Conservation (phyloP, 257 asterid genomes). For the Primulina tabacum region DNA sequence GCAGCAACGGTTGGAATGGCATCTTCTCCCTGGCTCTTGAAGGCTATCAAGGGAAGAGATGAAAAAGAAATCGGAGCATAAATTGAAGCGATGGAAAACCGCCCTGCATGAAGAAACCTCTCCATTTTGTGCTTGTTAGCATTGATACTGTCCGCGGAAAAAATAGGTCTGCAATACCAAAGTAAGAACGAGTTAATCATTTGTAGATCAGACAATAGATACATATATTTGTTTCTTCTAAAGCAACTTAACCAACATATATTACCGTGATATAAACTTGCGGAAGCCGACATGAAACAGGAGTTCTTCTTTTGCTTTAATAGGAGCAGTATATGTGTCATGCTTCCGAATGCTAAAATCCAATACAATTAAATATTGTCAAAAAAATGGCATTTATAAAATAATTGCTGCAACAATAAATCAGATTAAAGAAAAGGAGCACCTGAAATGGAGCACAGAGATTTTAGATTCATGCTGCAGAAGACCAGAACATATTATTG, state of each 20-base stretch:
- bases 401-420: slow-evolving; percentile 14
- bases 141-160: slow-evolving; percentile 69
- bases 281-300: slow-evolving; percentile 94
- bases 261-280: slow-evolving; percentile 68
- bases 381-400: slow-evolving; percentile 11
- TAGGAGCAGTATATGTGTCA: slow-evolving; percentile 73
- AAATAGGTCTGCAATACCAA: slow-evolving; percentile 66
- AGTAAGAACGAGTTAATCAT: slow-evolving; percentile 19
- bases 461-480: slow-evolving; percentile 88
- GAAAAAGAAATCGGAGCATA: slow-evolving; percentile 85
- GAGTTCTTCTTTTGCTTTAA: slow-evolving; percentile 92
- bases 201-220: not conserved
- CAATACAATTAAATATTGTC: slow-evolving; percentile 15
- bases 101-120: slow-evolving; percentile 92
- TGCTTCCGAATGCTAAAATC: slow-evolving; percentile 73
- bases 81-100: slow-evolving; percentile 78
- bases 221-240: not conserved
- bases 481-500: slow-evolving; percentile 76
- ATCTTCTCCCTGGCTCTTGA: slow-evolving; percentile 59
- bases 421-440: slow-evolving; percentile 8
- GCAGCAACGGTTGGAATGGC: slow-evolving; percentile 70
- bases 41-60: slow-evolving; percentile 71
- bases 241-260: slow-evolving; percentile 16
- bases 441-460: slow-evolving; percentile 91
- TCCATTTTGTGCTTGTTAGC: slow-evolving; percentile 94